phyloP scores from a whole-genome alignment of 495 filamentous ascomycete genomes.

The Penicillium robsamsonii region DNA sequence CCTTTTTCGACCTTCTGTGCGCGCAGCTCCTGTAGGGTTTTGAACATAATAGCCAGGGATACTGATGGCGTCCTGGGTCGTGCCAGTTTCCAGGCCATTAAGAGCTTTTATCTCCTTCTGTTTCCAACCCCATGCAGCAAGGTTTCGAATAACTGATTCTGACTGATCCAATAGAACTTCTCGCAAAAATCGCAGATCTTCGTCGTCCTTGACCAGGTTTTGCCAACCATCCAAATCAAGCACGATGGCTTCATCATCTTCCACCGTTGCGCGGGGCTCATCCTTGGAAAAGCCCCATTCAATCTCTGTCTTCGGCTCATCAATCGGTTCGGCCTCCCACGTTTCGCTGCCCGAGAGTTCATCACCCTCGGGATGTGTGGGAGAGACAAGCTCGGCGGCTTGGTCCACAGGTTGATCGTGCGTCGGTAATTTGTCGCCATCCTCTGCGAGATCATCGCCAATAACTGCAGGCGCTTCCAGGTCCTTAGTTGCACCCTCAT shows the following conservation, averaged over 20 bases:
- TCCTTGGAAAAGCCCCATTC: slow-evolving; percentile 61
- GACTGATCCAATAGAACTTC: slow-evolving; percentile 47
- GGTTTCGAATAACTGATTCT: slow-evolving; percentile 58
- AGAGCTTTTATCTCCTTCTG: slow-evolving; percentile 86
- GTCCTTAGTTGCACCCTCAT: slow-evolving; percentile 10
- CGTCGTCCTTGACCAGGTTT: slow-evolving; percentile 72
- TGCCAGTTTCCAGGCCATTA: slow-evolving; percentile 58
- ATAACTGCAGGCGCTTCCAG: slow-evolving; percentile 1
- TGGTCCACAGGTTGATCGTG: slow-evolving; percentile 6
- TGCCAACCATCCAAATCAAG: slow-evolving; percentile 80
- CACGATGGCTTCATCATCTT: slow-evolving; percentile 63
- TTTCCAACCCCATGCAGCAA: slow-evolving; percentile 81
- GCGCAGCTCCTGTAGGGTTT: slow-evolving; percentile 77
- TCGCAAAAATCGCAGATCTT: slow-evolving; percentile 63
- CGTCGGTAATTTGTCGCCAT: slow-evolving; percentile 6
- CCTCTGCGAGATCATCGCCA: slow-evolving; percentile 5
- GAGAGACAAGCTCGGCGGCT: background rate
- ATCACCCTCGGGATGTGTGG: slow-evolving; percentile 5
- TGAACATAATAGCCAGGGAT: slow-evolving; percentile 91
- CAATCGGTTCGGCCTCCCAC: slow-evolving; percentile 19
- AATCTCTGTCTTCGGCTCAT: slow-evolving; percentile 46
- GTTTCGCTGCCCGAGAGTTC: slow-evolving; percentile 32
- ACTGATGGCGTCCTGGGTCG: slow-evolving; percentile 49
- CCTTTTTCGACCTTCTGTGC: slow-evolving; percentile 90
- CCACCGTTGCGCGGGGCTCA: slow-evolving; percentile 61